Evolutionary conservation across 176 grass and related monocot genomes (phyloP).

Genomic region (Pharus latifolius): DNA sequence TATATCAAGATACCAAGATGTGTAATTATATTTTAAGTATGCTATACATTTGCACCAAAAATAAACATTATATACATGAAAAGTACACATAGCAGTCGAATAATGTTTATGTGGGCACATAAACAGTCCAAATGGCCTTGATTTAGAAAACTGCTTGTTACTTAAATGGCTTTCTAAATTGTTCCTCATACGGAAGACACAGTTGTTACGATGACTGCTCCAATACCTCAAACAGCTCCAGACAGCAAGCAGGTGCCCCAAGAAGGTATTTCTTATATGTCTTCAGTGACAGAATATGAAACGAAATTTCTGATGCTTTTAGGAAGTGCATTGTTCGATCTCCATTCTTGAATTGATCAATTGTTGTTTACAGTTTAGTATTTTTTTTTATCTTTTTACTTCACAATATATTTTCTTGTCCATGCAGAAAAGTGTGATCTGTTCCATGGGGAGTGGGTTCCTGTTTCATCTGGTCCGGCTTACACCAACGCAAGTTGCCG

Average conservation of each 20-base stretch:
- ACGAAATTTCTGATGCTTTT: background rate
- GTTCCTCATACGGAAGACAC: background rate
- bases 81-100: too few species aligned
- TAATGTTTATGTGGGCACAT: background rate
- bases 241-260: background rate
- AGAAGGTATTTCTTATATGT: slow-evolving; percentile 1
- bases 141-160: background rate
- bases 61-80: too few species aligned
- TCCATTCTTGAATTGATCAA: background rate
- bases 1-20: too few species aligned
- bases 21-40: too few species aligned
- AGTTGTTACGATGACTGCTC: background rate
- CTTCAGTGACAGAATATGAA: background rate
- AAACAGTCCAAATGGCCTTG: background rate
- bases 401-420: background rate
- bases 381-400: background rate
- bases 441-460: slow-evolving; percentile 75
- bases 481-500: slow-evolving; percentile 76
- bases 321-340: background rate
- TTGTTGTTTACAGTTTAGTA: background rate
- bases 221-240: background rate
- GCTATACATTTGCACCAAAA: too few species aligned
- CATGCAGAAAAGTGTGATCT: slow-evolving; percentile 60
- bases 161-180: background rate
- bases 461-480: slow-evolving; percentile 35